Conservation (phyloP, 1,139 yeast species). For the Tardiomyces depauwii region DNA sequence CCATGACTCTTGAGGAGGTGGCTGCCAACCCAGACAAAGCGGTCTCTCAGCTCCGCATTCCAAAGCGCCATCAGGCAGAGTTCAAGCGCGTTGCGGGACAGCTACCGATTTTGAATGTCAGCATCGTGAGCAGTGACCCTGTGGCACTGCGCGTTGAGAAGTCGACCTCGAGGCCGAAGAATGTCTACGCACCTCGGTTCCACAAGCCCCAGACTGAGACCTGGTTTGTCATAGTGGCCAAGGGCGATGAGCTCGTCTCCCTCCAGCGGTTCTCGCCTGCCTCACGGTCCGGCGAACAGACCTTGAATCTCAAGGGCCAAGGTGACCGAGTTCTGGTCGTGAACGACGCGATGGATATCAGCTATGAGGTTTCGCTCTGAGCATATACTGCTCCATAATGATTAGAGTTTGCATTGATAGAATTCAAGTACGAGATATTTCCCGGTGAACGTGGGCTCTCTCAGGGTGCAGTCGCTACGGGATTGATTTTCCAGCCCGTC, state of each 20-base stretch:
- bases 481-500: too few relatives aligned
- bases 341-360: neutral
- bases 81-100: constrained; percentile 32
- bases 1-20: neutral
- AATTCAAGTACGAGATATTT: too few relatives aligned
- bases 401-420: too few relatives aligned
- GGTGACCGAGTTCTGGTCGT: neutral
- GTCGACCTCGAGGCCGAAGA: constrained; percentile 12
- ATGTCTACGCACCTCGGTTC: constrained; percentile 66
- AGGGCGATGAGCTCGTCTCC: neutral
- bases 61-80: constrained; percentile 19
- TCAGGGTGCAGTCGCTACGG: too few relatives aligned
- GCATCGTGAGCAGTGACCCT: neutral
- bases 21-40: neutral
- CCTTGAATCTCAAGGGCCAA: neutral
- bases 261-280: neutral
- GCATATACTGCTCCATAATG: too few relatives aligned
- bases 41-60: constrained; percentile 24
- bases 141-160: neutral
- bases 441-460: too few relatives aligned
- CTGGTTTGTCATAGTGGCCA: constrained; percentile 60
- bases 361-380: neutral
- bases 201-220: constrained; percentile 90
- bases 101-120: constrained; percentile 16
- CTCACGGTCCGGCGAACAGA: neutral